Evolutionary conservation across 441 rosid species (phyloP).

Genomic region (Arabidopsis hybrid): DNA sequence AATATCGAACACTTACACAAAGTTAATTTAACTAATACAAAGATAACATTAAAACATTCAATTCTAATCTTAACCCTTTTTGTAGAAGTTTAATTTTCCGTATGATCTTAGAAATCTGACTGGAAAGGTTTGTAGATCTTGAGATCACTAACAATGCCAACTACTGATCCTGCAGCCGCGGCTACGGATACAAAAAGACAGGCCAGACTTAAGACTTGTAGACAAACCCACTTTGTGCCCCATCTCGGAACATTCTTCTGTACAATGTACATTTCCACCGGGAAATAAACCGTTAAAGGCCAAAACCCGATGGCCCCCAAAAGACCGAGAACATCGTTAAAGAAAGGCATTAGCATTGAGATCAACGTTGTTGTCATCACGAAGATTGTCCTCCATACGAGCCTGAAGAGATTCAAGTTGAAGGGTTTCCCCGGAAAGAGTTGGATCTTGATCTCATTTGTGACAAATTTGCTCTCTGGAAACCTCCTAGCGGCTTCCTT

Average conservation of each 20-base stretch:
- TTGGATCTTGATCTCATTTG: slow-evolving; percentile 57
- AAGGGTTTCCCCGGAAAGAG: slow-evolving; percentile 51
- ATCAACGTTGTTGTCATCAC: slow-evolving; percentile 69
- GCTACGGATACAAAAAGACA: slow-evolving; percentile 72
- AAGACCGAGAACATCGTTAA: slow-evolving; percentile 77
- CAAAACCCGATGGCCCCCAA: slow-evolving; percentile 92
- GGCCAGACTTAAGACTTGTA: slow-evolving; percentile 65
- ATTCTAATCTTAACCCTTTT: slow-evolving; percentile 25
- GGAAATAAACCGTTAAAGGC: slow-evolving; percentile 91
- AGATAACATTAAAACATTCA: slow-evolving; percentile 10
- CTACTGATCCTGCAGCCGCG: slow-evolving; percentile 80
- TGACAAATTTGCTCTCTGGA: slow-evolving; percentile 69
- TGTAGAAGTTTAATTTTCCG: not conserved
- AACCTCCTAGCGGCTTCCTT: slow-evolving; percentile 48
- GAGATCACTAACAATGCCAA: slow-evolving; percentile 64
- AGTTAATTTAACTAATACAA: slow-evolving; percentile 4
- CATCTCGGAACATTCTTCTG: slow-evolving; percentile 71
- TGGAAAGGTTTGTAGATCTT: slow-evolving; percentile 73
- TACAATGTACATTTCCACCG: slow-evolving; percentile 82
- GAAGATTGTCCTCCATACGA: slow-evolving; percentile 76
- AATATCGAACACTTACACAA: slow-evolving; percentile 1
- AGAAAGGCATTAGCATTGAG: slow-evolving; percentile 92
- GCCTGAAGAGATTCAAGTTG: slow-evolving; percentile 72
- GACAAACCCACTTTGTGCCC: slow-evolving; percentile 74
- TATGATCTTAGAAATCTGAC: slow-evolving; percentile 46